Conservation (phyloP, 2,329 filamentous ascomycete species). For the Diaporthe velutina region DNA sequence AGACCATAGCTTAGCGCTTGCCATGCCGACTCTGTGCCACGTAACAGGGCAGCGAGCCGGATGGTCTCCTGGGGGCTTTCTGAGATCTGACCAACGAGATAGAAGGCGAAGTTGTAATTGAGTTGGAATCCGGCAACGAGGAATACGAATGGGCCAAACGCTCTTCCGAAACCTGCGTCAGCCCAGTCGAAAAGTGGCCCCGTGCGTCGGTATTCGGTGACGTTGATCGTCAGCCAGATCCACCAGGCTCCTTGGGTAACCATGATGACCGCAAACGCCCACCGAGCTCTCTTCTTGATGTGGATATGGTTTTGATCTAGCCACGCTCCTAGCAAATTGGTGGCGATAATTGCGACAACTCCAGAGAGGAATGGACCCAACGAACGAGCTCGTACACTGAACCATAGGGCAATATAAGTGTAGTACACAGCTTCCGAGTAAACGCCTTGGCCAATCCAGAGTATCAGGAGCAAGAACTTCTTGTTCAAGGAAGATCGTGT, state of each 20-base stretch:
- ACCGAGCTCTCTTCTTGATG: not conserved
- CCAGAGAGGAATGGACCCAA: conserved; percentile 1
- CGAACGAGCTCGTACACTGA: conserved; percentile 5
- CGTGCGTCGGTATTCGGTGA: not conserved
- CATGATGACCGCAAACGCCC: conserved; percentile 8
- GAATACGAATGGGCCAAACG: conserved; percentile 4
- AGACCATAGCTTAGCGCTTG: conserved; percentile 5
- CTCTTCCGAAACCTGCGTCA: conserved; percentile 12
- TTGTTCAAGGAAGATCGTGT: not conserved
- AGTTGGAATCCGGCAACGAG: conserved; percentile 15
- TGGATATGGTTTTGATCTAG: not conserved
- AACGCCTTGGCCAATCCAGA: conserved; percentile 15
- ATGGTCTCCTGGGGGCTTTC: conserved; percentile 13
- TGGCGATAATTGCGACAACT: not conserved
- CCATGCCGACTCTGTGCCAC: conserved; percentile 9
- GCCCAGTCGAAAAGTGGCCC: conserved; percentile 15
- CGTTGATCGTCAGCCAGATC: conserved; percentile 20
- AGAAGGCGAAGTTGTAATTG: conserved; percentile 15
- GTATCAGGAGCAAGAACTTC: not conserved
- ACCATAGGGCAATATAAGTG: conserved; percentile 6
- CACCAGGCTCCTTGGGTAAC: conserved; percentile 11
- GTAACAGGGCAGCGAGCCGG: conserved; percentile 2
- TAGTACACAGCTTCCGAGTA: conserved; percentile 19
- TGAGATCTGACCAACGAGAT: not conserved
- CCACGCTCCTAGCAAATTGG: conserved; percentile 3